A percentile compares a stretch with the other conserved stretches of the same genome.
These are phyloP conservation scores for Trichoderma sp. DNA, from an alignment of 2,329 filamentous ascomycete species.

Conservation along the genomic window DNA sequence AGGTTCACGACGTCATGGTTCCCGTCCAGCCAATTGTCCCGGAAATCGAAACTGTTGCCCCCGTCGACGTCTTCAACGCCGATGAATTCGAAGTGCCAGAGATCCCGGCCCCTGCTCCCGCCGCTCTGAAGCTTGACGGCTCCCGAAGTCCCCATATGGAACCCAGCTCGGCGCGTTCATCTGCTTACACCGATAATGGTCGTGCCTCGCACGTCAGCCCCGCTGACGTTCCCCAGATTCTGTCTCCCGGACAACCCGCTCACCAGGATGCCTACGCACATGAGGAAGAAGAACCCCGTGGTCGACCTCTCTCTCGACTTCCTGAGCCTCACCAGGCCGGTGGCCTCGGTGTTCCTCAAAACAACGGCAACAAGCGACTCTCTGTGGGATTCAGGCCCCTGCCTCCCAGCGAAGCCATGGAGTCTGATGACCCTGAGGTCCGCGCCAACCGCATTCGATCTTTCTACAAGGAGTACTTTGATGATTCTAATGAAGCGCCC, in stretches of 20 bases:
- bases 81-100: conserved; percentile 35
- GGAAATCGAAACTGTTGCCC: conserved; percentile 44
- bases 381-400: conserved; percentile 80
- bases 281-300: conserved; percentile 41
- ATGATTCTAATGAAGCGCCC: conserved; percentile 68
- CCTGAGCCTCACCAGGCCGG: conserved; percentile 35
- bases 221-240: conserved; percentile 41
- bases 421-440: conserved; percentile 87
- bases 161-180: conserved; percentile 27
- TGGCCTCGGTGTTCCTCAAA: conserved; percentile 58
- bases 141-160: conserved; percentile 33
- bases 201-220: conserved; percentile 30
- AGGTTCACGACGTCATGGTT: conserved; percentile 37
- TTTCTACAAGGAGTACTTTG: conserved; percentile 99
- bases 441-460: conserved; percentile 95
- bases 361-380: conserved; percentile 60
- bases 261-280: conserved; percentile 41
- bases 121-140: conserved; percentile 37
- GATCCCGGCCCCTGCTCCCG: conserved; percentile 39
- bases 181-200: conserved; percentile 27
- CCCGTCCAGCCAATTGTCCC: conserved; percentile 44
- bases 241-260: conserved; percentile 33
- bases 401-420: conserved; percentile 78
- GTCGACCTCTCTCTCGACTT: conserved; percentile 42
- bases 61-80: conserved; percentile 34